A percentile compares a stretch with the other conserved stretches of the same genome.
Evolutionary conservation across 2,329 filamentous ascomycete species (phyloP).

Genomic region (Alternaria brassicae): DNA sequence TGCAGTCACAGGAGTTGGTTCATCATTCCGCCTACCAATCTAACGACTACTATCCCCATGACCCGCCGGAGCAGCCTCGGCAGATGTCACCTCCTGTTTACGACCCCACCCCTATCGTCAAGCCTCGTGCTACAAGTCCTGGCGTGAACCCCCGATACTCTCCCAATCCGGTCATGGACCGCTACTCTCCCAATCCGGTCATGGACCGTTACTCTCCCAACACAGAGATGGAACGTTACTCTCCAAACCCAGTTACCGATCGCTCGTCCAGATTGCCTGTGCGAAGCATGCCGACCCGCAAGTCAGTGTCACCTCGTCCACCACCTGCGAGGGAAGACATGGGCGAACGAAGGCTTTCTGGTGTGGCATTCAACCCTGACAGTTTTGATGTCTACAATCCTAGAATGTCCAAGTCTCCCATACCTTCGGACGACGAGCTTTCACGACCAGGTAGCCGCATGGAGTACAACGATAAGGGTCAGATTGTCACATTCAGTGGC

Average conservation of each 20-base stretch:
- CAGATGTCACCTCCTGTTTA: conserved; percentile 46
- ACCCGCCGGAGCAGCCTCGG: conserved; percentile 46
- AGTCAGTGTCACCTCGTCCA: conserved; percentile 77
- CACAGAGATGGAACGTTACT: conserved; percentile 15
- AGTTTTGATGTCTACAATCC: conserved; percentile 78
- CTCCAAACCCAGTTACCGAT: conserved; percentile 38
- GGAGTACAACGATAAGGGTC: conserved; percentile 63
- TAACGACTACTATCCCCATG: conserved; percentile 55
- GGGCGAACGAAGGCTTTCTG: conserved; percentile 62
- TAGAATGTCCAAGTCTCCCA: conserved; percentile 38
- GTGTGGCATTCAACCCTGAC: conserved; percentile 76
- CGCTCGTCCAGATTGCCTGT: conserved; percentile 52
- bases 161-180: conserved; percentile 25
- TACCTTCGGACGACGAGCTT: conserved; percentile 32
- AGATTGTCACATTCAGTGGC: conserved; percentile 78
- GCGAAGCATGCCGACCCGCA: conserved; percentile 64
- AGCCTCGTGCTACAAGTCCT: conserved; percentile 56
- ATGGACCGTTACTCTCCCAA: conserved; percentile 26
- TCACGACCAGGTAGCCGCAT: conserved; percentile 47
- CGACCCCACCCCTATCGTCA: conserved; percentile 53
- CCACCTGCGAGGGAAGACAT: conserved; percentile 52
- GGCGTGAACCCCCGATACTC: conserved; percentile 38
- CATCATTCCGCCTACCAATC: conserved; percentile 35
- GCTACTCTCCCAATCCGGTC: conserved; percentile 31
- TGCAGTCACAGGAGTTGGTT: conserved; percentile 38